A percentile compares a stretch with the other conserved stretches of the same genome.
Evolutionary conservation across 108 stramenopile genomes (phyloP).

Genomic region (Skeletonema costatum): DNA sequence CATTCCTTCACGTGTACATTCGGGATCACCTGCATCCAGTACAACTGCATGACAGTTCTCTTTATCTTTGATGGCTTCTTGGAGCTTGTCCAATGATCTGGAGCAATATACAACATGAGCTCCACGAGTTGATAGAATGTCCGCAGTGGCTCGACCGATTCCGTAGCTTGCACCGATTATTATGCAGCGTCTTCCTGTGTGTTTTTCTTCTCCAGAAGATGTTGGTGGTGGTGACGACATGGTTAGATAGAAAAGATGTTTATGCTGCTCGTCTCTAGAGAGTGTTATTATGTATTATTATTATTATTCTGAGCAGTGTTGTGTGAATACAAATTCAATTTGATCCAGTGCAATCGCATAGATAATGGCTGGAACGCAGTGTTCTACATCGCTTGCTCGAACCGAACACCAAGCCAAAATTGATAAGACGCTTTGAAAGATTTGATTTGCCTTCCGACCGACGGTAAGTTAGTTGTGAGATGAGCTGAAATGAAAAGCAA

Average conservation of each 20-base stretch:
- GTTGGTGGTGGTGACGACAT: neutral
- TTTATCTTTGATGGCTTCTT: neutral
- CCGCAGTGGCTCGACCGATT: slow-evolving; percentile 12
- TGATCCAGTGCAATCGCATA: too few relatives aligned
- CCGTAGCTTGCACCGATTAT: slow-evolving; percentile 14
- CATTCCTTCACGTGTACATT: neutral
- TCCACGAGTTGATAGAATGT: slow-evolving; percentile 8
- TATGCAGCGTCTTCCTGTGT: slow-evolving; percentile 2
- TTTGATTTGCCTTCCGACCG: too few relatives aligned
- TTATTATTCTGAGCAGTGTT: too few relatives aligned
- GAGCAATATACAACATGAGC: slow-evolving; percentile 18
- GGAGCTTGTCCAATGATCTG: neutral
- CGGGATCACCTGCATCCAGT: neutral
- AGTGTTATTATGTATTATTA: too few relatives aligned
- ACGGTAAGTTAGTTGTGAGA: too few relatives aligned
- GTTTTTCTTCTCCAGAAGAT: neutral
- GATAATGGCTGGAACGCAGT: too few relatives aligned
- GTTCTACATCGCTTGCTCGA: too few relatives aligned
- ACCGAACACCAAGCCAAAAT: too few relatives aligned
- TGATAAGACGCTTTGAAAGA: too few relatives aligned
- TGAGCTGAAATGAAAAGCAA: too few relatives aligned
- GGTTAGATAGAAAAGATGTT: neutral
- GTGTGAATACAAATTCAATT: too few relatives aligned
- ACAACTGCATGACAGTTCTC: neutral
- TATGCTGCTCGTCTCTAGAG: too few relatives aligned